Evolutionary conservation across 306 rosid genomes (phyloP).

Genomic region (Casuarina cunninghamiana): DNA sequence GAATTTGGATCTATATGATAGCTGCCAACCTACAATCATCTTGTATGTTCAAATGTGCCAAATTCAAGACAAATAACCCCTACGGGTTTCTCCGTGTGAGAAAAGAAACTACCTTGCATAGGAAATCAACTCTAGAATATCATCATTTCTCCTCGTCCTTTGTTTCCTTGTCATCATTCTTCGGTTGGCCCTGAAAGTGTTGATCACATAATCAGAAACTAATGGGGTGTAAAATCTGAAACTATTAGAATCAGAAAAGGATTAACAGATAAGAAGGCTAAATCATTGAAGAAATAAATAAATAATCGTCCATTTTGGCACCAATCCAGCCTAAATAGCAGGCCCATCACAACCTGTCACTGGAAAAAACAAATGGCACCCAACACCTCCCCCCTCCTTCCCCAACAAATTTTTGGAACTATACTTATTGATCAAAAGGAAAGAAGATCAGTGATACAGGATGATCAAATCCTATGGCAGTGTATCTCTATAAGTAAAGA

Average conservation of each 20-base stretch:
- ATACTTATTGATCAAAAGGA: neutral
- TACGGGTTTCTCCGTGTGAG: neutral
- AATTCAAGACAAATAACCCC: no score
- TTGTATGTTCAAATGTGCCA: neutral
- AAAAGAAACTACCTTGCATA: constrained; percentile 18
- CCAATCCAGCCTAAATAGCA: neutral
- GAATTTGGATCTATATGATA: constrained; percentile 17
- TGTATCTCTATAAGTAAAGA: neutral
- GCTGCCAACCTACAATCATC: neutral
- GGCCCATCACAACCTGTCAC: neutral
- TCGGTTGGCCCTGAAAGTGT: constrained; percentile 49
- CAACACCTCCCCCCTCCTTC: neutral
- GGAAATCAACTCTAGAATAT: constrained; percentile 19
- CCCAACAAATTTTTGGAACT: neutral
- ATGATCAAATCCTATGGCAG: neutral
- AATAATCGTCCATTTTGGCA: neutral
- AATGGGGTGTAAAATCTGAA: neutral
- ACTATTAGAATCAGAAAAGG: constrained; percentile 19
- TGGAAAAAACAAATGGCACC: no score
- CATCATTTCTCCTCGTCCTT: constrained; percentile 66
- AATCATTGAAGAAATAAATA: no score
- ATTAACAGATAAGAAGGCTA: neutral
- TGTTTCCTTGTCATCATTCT: constrained; percentile 66
- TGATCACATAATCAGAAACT: constrained; percentile 27
- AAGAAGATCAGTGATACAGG: neutral